phyloP scores from a whole-genome alignment of 2,329 filamentous ascomycete species.

The Colletotrichum tropicicola region DNA sequence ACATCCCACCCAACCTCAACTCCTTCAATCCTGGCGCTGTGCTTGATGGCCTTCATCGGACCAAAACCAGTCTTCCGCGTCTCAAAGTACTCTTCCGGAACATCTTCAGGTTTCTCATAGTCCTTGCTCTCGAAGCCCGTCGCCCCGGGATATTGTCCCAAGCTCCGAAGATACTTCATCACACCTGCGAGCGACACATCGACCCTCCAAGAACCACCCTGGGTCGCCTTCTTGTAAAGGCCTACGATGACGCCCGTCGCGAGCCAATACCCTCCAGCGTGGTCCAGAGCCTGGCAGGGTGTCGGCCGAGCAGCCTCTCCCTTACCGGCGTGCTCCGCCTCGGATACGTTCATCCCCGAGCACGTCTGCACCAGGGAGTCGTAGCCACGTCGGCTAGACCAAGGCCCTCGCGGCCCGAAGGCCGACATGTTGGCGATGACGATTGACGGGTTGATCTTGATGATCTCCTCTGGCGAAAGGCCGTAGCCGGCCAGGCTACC shows the following conservation, averaged over 20 bases:
- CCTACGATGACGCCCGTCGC: constrained; percentile 62
- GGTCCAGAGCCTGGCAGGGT: constrained; percentile 66
- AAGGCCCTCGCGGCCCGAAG: constrained; percentile 55
- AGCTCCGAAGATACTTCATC: constrained; percentile 63
- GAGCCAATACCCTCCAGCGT: constrained; percentile 63
- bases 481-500: constrained; percentile 55
- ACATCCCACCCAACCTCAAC: constrained; percentile 56
- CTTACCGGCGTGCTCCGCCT: constrained; percentile 54
- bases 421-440: constrained; percentile 62
- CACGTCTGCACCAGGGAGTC: constrained; percentile 52
- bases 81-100: constrained; percentile 49
- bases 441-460: constrained; percentile 50
- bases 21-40: constrained; percentile 57
- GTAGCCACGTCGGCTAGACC: constrained; percentile 50
- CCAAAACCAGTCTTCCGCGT: constrained; percentile 55
- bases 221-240: constrained; percentile 53
- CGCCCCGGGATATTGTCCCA: constrained; percentile 57
- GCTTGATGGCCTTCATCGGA: constrained; percentile 53
- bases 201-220: constrained; percentile 59
- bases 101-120: constrained; percentile 39
- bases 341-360: constrained; percentile 63
- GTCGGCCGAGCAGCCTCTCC: constrained; percentile 50
- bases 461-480: constrained; percentile 44
- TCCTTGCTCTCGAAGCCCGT: constrained; percentile 52
- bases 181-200: constrained; percentile 55